Evolutionary conservation across 2,329 filamentous ascomycete species (phyloP).

Genomic region (Trichoderma sp.): DNA sequence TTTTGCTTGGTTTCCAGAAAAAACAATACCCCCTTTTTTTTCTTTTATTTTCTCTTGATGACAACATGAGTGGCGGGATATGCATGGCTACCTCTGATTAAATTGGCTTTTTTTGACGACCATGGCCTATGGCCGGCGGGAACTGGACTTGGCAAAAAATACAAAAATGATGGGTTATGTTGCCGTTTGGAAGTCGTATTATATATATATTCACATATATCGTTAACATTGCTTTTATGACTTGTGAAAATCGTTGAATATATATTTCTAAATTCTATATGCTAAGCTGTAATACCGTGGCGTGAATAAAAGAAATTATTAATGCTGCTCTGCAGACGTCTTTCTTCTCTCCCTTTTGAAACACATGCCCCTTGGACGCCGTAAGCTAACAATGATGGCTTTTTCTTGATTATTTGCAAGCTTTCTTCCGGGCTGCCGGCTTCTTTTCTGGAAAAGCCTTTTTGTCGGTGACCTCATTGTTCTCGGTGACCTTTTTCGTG

Average conservation of each 20-base stretch:
- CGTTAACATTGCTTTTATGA: not conserved
- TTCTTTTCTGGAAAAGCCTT: not conserved
- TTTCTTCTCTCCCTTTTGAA: not conserved
- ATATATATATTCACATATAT: not conserved
- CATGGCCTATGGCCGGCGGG: not conserved
- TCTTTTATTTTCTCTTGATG: not conserved
- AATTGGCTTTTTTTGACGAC: not conserved
- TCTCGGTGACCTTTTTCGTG: not conserved
- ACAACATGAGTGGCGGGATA: not conserved
- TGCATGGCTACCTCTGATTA: not conserved
- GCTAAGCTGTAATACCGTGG: not conserved
- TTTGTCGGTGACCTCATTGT: not conserved
- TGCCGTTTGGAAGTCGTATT: not conserved
- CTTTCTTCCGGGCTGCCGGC: not conserved
- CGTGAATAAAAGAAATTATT: not conserved
- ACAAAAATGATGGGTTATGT: not conserved
- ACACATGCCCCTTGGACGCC: not conserved
- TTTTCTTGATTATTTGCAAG: not conserved
- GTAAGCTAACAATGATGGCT: not conserved
- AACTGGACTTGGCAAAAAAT: not conserved
- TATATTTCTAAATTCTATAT: not conserved
- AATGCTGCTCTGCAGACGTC: not conserved
- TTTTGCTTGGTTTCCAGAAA: conserved; percentile 15
- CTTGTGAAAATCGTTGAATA: not conserved
- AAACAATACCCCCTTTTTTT: conserved; percentile 9